Percentiles rank a stretch among this genome's conserved stretches.
Conservation (phyloP, 2,329 filamentous ascomycete genomes). For the Gyromitra esculenta region DNA sequence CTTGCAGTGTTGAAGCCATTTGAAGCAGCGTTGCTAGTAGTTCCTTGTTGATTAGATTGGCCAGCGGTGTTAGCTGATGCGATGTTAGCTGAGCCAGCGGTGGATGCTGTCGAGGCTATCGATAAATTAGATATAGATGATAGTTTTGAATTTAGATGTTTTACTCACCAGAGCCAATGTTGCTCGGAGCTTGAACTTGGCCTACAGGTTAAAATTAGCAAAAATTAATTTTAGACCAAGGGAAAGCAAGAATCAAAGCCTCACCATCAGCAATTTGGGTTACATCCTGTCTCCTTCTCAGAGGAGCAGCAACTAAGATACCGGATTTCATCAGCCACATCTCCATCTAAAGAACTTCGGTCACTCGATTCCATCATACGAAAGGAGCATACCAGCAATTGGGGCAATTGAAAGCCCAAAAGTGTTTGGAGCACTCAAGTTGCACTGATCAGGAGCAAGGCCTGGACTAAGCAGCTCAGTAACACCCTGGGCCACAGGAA, state of each 20-base stretch:
- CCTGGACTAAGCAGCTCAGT: slow-evolving; percentile 65
- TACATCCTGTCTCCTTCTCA: slow-evolving; percentile 28
- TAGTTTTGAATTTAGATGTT: not conserved
- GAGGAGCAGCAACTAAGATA: slow-evolving; percentile 14
- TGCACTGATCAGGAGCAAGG: slow-evolving; percentile 67
- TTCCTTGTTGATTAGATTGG: not conserved
- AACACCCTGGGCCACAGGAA: slow-evolving; percentile 61
- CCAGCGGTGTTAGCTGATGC: not conserved
- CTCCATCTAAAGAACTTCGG: not conserved
- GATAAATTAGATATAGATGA: slow-evolving; percentile 6
- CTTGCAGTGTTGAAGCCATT: not conserved
- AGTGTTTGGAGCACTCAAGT: slow-evolving; percentile 59
- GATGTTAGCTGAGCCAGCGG: not conserved
- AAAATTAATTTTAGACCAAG: not conserved
- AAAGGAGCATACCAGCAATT: slow-evolving; percentile 17
- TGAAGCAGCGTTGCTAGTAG: slow-evolving; percentile 5
- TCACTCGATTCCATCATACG: not conserved
- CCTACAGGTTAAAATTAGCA: slow-evolving; percentile 8
- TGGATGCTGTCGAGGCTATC: not conserved
- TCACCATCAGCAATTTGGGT: slow-evolving; percentile 53
- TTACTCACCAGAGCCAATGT: slow-evolving; percentile 4
- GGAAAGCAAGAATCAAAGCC: slow-evolving; percentile 4
- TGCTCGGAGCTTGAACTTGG: slow-evolving; percentile 22
- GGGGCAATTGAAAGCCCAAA: slow-evolving; percentile 42
- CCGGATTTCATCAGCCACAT: not conserved